These are phyloP conservation scores for Sorghum bicolor DNA, from an alignment of 176 grass and related monocot genomes.

Conservation along the genomic window DNA sequence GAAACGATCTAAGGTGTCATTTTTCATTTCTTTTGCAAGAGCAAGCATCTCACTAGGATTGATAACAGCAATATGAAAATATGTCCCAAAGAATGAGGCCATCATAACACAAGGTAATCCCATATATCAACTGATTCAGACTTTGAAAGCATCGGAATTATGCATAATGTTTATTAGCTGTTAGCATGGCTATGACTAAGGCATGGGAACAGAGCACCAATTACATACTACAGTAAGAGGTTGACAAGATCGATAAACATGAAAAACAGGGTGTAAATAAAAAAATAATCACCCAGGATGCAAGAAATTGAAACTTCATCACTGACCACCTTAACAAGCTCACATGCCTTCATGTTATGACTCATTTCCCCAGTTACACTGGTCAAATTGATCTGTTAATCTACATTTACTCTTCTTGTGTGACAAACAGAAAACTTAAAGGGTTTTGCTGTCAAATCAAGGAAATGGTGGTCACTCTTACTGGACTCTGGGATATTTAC, in stretches of 20 bases:
- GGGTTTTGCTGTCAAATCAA: not conserved
- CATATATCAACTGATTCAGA: not conserved
- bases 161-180: not conserved
- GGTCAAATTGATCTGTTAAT: not conserved
- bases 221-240: not conserved
- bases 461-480: not conserved
- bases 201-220: not conserved
- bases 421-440: not conserved
- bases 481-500: not conserved
- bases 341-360: not conserved
- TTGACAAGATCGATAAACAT: not conserved
- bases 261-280: not conserved
- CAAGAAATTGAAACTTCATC: not conserved
- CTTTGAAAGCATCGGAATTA: not conserved
- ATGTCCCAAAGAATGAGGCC: not conserved
- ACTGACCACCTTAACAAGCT: not conserved
- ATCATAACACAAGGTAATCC: not conserved
- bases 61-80: not conserved
- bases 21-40: no score
- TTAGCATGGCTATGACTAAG: not conserved
- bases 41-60: not conserved
- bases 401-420: not conserved
- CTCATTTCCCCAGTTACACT: not conserved
- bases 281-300: not conserved
- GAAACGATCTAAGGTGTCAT: no score